phyloP scores from a whole-genome alignment of 1,284 basidiomycete species.

The Cryptococcus depauperatus region DNA sequence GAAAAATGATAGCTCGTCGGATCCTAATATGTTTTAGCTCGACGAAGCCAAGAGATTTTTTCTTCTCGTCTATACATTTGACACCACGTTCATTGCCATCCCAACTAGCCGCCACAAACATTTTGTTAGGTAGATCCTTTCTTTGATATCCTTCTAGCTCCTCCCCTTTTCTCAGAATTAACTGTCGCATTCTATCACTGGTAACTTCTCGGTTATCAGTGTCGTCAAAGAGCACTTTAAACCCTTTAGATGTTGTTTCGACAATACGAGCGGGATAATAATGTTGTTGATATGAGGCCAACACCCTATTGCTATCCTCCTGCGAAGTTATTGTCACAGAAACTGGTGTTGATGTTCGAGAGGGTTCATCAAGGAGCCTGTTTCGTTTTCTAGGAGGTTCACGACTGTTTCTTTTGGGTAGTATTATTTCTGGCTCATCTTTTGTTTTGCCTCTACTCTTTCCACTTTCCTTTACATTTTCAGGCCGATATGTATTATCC shows the following conservation, averaged over 20 bases:
- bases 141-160: neutral
- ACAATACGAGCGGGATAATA: slow-evolving; percentile 10
- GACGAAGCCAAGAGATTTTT: slow-evolving; percentile 2
- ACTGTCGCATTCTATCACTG: slow-evolving; percentile 1
- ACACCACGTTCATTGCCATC: slow-evolving; percentile 6
- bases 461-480: no score
- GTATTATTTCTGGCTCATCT: neutral
- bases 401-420: neutral
- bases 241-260: neutral
- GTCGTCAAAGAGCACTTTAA: slow-evolving; percentile 7
- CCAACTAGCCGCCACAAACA: slow-evolving; percentile 12
- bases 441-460: neutral
- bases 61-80: neutral
- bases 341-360: neutral
- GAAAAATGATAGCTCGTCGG: slow-evolving; percentile 1
- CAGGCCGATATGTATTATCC: slow-evolving; percentile 16
- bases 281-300: slow-evolving; percentile 4
- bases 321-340: neutral
- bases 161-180: slow-evolving; percentile 10
- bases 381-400: neutral
- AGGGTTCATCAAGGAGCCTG: neutral
- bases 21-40: slow-evolving; percentile 4
- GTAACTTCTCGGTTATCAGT: slow-evolving; percentile 1
- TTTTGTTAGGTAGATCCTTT: neutral
- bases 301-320: neutral